Evolutionary conservation across 495 filamentous ascomycete species (phyloP).

Genomic region (Aspergillus hancockii): DNA sequence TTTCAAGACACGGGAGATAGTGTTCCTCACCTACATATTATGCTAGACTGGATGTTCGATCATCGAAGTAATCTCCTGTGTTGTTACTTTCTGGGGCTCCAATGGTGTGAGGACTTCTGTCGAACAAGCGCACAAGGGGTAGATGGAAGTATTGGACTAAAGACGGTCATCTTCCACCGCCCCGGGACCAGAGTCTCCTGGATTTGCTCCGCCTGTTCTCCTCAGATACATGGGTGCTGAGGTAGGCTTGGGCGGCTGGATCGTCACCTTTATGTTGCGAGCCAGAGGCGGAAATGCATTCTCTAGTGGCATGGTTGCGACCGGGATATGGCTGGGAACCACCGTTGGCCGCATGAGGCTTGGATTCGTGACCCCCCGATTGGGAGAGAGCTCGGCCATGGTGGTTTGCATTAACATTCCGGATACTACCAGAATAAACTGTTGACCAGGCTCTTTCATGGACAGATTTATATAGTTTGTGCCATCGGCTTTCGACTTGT

Average conservation of each 20-base stretch:
- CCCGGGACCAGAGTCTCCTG: conserved; percentile 54
- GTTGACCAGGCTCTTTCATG: neutral
- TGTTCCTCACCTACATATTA: no score
- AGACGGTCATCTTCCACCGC: neutral
- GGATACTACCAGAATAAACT: neutral
- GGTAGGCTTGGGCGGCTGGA: conserved; percentile 74
- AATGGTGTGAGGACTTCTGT: no score
- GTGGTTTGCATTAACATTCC: neutral
- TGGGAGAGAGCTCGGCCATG: conserved; percentile 47
- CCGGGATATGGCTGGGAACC: conserved; percentile 61
- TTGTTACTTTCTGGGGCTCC: conserved; percentile 61
- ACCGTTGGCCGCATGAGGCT: conserved; percentile 56
- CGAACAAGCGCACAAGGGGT: no score
- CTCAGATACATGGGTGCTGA: conserved; percentile 76
- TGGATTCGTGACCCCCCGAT: conserved; percentile 56
- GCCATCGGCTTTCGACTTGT: conserved; percentile 55
- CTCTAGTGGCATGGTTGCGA: conserved; percentile 55
- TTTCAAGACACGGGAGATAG: no score
- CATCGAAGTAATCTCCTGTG: conserved; percentile 54
- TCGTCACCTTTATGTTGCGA: conserved; percentile 58
- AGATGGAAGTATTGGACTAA: conserved; percentile 27
- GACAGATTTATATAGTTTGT: conserved; percentile 49
- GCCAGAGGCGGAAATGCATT: conserved; percentile 52
- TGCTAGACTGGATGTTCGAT: conserved; percentile 50
- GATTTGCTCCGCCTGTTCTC: conserved; percentile 67